Evolutionary conservation across 768 basidiomycete genomes (phyloP).

Genomic region (Xerocomellus chrysenteron): DNA sequence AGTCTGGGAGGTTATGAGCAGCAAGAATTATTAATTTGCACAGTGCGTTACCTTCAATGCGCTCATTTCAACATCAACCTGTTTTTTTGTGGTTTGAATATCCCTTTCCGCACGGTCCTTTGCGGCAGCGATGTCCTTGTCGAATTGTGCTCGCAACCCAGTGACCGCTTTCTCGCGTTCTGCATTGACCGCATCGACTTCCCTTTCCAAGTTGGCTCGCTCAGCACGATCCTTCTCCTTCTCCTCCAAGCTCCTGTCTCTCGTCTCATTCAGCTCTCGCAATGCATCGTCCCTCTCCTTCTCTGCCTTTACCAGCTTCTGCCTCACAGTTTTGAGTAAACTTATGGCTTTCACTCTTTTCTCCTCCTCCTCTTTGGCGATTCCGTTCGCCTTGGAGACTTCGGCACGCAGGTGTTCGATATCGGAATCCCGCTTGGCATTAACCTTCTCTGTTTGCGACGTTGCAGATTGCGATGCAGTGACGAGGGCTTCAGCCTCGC

Average conservation of each 20-base stretch:
- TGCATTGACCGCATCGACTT: constrained; percentile 57
- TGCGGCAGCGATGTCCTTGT: constrained; percentile 60
- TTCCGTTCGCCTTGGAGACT: constrained; percentile 53
- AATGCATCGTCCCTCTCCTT: constrained; percentile 84
- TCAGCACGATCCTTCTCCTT: constrained; percentile 45
- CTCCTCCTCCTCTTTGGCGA: constrained; percentile 93
- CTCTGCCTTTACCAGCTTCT: constrained; percentile 95
- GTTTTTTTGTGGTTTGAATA: constrained; percentile 55
- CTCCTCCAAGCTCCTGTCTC: constrained; percentile 54
- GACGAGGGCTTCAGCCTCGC: constrained; percentile 69
- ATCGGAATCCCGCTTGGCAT: constrained; percentile 51
- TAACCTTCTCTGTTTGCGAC: constrained; percentile 48
- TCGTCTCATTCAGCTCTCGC: constrained; percentile 52
- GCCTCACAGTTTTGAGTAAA: constrained; percentile 90
- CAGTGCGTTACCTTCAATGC: constrained; percentile 58
- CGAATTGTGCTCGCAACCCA: constrained; percentile 65
- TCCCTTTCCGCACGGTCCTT: constrained; percentile 80
- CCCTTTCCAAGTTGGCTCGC: constrained; percentile 53
- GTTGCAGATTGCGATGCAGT: constrained; percentile 52
- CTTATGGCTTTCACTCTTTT: constrained; percentile 93
- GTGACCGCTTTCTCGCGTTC: constrained; percentile 63
- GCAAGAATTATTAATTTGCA: constrained; percentile 4
- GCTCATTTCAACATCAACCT: constrained; percentile 76
- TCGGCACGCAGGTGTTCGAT: constrained; percentile 63
- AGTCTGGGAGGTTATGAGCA: constrained; percentile 44